Evolutionary conservation across 371 early-diverging fungal species (phyloP).

Genomic region (Mucor piriformis): DNA sequence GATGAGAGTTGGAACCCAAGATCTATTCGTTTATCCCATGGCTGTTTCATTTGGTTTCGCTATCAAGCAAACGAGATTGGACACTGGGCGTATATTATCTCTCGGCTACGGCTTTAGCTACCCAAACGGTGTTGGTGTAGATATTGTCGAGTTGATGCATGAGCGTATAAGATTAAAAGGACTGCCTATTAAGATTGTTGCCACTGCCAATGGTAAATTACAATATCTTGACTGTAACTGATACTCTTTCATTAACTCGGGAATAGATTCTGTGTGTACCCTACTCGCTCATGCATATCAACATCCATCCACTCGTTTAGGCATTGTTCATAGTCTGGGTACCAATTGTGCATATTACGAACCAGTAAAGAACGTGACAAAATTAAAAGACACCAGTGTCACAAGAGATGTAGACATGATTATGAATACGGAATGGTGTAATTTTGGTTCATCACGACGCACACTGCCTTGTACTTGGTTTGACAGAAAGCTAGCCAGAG

Average conservation of each 20-base stretch:
- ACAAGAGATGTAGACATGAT: conserved; percentile 71
- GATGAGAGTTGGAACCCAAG: conserved; percentile 49
- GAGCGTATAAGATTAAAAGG: conserved; percentile 43
- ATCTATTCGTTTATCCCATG: conserved; percentile 51
- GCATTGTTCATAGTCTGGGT: conserved; percentile 93
- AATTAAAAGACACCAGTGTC: conserved; percentile 47
- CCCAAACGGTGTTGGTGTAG: conserved; percentile 50
- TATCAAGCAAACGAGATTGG: conserved; percentile 47
- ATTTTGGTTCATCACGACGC: conserved; percentile 75
- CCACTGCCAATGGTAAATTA: conserved; percentile 73
- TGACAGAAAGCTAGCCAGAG: conserved; percentile 81
- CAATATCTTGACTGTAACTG: neutral
- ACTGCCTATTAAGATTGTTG: conserved; percentile 49
- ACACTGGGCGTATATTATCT: conserved; percentile 41
- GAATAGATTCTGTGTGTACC: conserved; percentile 88
- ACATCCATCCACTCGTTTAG: conserved; percentile 81
- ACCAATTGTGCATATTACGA: conserved; percentile 95
- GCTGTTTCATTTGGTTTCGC: conserved; percentile 55
- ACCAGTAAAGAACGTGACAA: conserved; percentile 69
- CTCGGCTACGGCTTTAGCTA: conserved; percentile 47
- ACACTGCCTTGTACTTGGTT: conserved; percentile 82
- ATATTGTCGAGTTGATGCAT: conserved; percentile 50
- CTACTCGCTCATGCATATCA: conserved; percentile 87
- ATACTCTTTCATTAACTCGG: neutral
- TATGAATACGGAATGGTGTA: conserved; percentile 89